Evolutionary conservation across 2,329 filamentous ascomycete species (phyloP).

Genomic region (Penicillium brevicompactum): DNA sequence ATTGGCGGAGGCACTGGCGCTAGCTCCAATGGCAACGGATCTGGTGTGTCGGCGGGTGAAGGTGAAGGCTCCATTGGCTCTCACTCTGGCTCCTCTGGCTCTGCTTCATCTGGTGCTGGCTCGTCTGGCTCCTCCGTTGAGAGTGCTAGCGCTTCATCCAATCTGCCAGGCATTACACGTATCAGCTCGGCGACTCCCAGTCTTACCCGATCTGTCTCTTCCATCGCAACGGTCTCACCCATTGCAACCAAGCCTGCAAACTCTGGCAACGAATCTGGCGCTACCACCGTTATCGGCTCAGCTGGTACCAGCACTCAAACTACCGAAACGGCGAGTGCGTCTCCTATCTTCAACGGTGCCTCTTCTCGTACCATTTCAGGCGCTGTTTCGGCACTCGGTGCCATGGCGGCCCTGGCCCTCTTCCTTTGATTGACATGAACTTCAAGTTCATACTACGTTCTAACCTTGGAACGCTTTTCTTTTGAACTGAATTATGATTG

Average conservation of each 20-base stretch:
- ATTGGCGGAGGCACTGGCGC: not conserved
- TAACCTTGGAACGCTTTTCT: not conserved
- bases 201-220: not conserved
- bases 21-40: not conserved
- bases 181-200: not conserved
- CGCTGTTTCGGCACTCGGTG: not conserved
- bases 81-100: not conserved
- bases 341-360: constrained; percentile 4
- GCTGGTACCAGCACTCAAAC: not conserved
- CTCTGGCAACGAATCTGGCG: not conserved
- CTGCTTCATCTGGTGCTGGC: not conserved
- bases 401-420: not conserved
- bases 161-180: not conserved
- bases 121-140: not conserved
- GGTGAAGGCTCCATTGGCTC: not conserved
- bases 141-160: not conserved
- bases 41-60: not conserved
- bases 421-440: not conserved
- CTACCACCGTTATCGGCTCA: not conserved
- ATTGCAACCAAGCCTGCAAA: not conserved
- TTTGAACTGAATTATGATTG: not conserved
- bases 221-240: not conserved
- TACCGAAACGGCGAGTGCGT: not conserved
- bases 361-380: not conserved
- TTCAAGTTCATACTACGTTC: not conserved